Base-by-base conservation (phyloP, 768 basidiomycete genomes). In the Trametes cinnabarina region DNA sequence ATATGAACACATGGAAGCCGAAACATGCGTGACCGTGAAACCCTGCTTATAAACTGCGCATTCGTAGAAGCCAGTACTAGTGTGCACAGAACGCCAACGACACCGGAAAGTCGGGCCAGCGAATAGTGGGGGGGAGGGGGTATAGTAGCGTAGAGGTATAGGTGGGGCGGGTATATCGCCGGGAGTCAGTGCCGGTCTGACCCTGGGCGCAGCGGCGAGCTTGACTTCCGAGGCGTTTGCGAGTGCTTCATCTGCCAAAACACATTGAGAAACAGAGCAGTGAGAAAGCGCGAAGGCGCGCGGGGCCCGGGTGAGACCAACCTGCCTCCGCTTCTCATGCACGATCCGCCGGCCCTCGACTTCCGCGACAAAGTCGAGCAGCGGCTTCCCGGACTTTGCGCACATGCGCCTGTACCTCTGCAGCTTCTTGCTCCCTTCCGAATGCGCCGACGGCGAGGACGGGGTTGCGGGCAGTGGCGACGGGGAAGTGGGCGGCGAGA, bases 301-400 rank as follows among this genome's bases (percentile, higher is more conserved):
- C 30, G 53, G 28, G 30, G 10, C 41, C 4, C n/a, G 19, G 9
- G 17, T 15, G 32, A 40, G 11, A 43, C 58, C 25, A 22, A 54
- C 53, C 34, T 54, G 48, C 19, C 40, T 30, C 48, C 53, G 52
- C 22, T 54, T 60, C 41, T 44, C 53, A 32, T 49, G 47, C n/a
- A 54, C 25, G 25, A 54, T 43, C 22, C 48, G 22, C 22, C 54
- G 53, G 59, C 54, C 23, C 44, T 60, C 53, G 43, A 60, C 35
- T 51, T 60, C 59, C 48, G 49, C 47, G 35, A 46, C 59, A 35
- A 60, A 60, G 47, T 60, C 59, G 53, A 60, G 54, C n/a, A 60
- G 50, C 20, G 54, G 42, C 43, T 51, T 60, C 34, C 54, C 47
- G 17, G 59, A 28, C 42, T 44, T 42, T 10, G 49, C 53, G 41